Base-by-base conservation (phyloP, 768 basidiomycete species). In the Tephrocybe sp. region DNA sequence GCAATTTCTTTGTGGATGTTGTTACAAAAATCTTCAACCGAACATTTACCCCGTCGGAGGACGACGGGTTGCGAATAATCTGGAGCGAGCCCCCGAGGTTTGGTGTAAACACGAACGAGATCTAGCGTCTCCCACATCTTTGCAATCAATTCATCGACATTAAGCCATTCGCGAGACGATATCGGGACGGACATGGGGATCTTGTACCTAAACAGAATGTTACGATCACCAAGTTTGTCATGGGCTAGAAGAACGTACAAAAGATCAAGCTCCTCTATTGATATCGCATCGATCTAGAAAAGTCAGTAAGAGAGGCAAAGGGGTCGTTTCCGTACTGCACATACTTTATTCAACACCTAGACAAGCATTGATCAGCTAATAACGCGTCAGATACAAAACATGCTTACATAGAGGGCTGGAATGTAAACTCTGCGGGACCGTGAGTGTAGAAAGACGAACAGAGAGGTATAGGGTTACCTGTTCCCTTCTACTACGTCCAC, bases 401-500 rank as follows among this genome's bases (percentile, higher is more conserved):
- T 49, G 68, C 86, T 65, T 53, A 92, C 92, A 67, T 92, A 97
- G 51, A 97, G 71, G 12, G 88, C 90, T 11, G 95, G 95, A 24
- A 98, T 91, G 65, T 97, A 97, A 13, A 97, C 90, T 62, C 91
- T 92, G 49, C 32, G 31, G 39, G n/a, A 22, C 9, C 13, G 30
- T 27, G 13, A 30, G 37, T 31, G 44, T 30, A 18, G 18, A 27
- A 22, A n/a, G 6, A 11, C 12, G 13, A 5, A 22, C 11, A 18
- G 41, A 18, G 7, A 22, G 36, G 30, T 27, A n/a, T 12, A 9
- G n/a, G 52, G 78, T 49, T 55, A 85, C 84, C 94, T 75, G 66
- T 97, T 98, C 44, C 93, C 97, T 72, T 99, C 97, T 46, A 98
- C 85, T 28, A 98, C 92, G 61, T 99, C 97, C 39, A 99, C 95